Conservation (phyloP, 2,329 filamentous ascomycete species). For the Exophiala mesophila region DNA sequence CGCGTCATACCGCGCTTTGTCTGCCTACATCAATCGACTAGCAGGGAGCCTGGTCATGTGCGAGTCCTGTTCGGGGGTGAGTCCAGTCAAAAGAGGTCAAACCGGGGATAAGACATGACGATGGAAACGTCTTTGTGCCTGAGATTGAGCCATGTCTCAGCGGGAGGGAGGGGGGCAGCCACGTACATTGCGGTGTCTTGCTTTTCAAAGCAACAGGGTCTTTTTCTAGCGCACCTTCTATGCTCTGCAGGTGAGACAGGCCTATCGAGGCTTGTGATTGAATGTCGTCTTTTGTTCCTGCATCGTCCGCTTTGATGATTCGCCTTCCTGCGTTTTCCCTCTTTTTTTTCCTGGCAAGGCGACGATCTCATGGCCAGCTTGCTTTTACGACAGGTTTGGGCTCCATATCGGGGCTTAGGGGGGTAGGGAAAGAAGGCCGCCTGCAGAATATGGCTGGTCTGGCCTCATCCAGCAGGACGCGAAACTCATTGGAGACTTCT, state of each 20-base stretch:
- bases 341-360: constrained; percentile 7
- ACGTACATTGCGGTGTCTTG: no score
- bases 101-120: no score
- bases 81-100: no score
- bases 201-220: no score
- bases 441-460: constrained; percentile 26
- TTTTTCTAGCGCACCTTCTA: no score
- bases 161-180: no score
- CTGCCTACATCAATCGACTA: no score
- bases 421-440: constrained; percentile 24
- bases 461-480: constrained; percentile 19
- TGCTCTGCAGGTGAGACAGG: constrained; percentile 20
- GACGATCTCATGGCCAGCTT: constrained; percentile 20
- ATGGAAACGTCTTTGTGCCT: no score
- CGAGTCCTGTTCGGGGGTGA: no score
- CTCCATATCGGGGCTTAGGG: constrained; percentile 16
- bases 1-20: no score
- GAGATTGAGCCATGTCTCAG: no score
- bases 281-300: constrained; percentile 22
- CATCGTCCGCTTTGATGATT: constrained; percentile 13
- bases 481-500: constrained; percentile 22
- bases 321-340: constrained; percentile 16
- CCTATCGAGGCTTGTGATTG: constrained; percentile 15
- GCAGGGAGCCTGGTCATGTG: no score
- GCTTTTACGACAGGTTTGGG: constrained; percentile 25